Conservation (phyloP, 257 asterid species). For the Mitragyna speciosa region DNA sequence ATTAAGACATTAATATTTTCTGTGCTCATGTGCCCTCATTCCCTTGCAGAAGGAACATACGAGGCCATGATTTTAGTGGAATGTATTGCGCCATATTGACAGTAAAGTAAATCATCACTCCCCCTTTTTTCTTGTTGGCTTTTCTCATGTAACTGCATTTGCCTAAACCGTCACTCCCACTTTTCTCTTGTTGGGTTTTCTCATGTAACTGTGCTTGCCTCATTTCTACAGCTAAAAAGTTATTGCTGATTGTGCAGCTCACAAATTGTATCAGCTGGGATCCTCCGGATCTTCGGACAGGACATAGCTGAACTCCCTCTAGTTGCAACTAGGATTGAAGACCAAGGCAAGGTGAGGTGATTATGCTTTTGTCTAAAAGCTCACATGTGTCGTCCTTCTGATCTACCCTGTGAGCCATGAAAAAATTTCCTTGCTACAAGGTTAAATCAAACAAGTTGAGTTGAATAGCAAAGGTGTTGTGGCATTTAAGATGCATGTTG, state of each 20-base stretch:
- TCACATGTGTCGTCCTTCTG: background rate
- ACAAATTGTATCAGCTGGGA: conserved; percentile 86
- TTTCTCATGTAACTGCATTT: background rate
- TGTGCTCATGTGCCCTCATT: conserved; percentile 10
- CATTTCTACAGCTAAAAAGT: conserved; percentile 19
- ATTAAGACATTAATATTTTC: background rate
- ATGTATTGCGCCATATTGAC: conserved; percentile 90
- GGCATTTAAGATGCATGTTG: background rate
- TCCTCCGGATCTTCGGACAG: conserved; percentile 87
- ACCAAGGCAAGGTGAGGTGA: conserved; percentile 76
- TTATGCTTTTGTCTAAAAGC: background rate
- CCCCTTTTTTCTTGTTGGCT: background rate
- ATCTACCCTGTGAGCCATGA: background rate
- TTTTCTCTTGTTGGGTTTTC: background rate
- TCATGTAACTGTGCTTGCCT: background rate
- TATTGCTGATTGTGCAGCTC: conserved; percentile 62
- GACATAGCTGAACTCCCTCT: conserved; percentile 92
- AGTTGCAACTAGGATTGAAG: conserved; percentile 77
- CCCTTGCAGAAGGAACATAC: conserved; percentile 76
- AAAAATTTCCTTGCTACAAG: background rate
- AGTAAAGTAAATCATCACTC: conserved; percentile 56
- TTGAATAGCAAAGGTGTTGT: background rate
- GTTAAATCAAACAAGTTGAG: background rate
- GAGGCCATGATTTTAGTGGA: conserved; percentile 97
- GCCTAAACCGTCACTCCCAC: background rate